A percentile compares a stretch with the other conserved stretches of the same genome.
Conservation (phyloP, 2,329 filamentous ascomycete species). For the Penicillium occitanis region DNA sequence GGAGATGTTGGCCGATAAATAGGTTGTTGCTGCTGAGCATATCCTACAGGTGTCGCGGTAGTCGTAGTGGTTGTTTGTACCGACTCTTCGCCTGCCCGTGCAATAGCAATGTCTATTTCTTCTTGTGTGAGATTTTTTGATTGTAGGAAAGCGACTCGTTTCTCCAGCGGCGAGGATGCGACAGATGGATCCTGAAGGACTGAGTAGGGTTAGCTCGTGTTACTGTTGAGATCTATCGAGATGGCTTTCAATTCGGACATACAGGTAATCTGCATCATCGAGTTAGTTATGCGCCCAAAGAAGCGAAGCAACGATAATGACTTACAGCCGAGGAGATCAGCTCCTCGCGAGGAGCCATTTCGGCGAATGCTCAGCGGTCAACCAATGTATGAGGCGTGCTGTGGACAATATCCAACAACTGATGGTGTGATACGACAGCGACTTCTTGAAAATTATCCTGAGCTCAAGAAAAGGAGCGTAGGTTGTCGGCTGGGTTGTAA, state of each 20-base stretch:
- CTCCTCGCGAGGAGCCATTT: slow-evolving; percentile 85
- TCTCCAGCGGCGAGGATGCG: slow-evolving; percentile 84
- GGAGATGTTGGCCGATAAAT: slow-evolving; percentile 44
- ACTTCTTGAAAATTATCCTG: too few species aligned
- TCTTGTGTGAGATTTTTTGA: slow-evolving; percentile 97
- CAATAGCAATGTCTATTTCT: slow-evolving; percentile 82
- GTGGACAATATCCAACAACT: background rate
- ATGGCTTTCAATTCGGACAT: slow-evolving; percentile 29
- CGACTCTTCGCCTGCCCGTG: slow-evolving; percentile 66
- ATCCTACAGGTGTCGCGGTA: slow-evolving; percentile 50
- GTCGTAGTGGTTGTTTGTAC: slow-evolving; percentile 43
- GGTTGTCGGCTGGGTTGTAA: background rate
- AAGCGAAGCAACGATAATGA: background rate
- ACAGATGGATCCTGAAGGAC: slow-evolving; percentile 95
- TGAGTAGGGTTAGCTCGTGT: slow-evolving; percentile 37
- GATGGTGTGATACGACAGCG: too few species aligned
- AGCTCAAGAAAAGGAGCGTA: background rate
- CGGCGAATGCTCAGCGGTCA: slow-evolving; percentile 37
- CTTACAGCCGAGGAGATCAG: slow-evolving; percentile 76
- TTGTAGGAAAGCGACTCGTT: slow-evolving; percentile 85
- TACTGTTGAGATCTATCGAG: background rate
- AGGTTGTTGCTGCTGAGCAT: slow-evolving; percentile 45
- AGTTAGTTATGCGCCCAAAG: slow-evolving; percentile 10
- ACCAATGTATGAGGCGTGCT: background rate
- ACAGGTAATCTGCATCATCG: slow-evolving; percentile 51